These are phyloP conservation scores for Neoboletus magnificus DNA, from an alignment of 768 basidiomycete genomes.

Conservation along the genomic window DNA sequence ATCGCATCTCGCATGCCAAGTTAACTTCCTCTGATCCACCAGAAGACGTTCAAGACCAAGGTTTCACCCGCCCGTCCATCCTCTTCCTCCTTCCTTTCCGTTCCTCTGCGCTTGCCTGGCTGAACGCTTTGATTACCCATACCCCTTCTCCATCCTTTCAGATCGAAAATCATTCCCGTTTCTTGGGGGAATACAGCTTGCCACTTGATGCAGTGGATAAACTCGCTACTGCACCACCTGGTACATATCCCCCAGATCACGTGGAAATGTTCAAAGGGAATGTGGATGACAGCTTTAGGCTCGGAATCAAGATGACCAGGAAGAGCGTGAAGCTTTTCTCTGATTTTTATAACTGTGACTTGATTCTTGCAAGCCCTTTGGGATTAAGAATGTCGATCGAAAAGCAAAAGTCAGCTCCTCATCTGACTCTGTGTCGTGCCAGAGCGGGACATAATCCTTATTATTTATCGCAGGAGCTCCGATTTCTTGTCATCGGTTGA, in stretches of 20 bases:
- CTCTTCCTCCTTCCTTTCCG: constrained; percentile 93
- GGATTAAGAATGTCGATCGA: constrained; percentile 90
- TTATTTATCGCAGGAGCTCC: constrained; percentile 51
- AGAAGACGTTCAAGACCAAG: constrained; percentile 89
- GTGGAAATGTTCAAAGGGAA: constrained; percentile 96
- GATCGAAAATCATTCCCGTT: constrained; percentile 85
- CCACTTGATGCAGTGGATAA: constrained; percentile 81
- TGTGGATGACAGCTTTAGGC: constrained; percentile 89
- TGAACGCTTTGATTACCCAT: constrained; percentile 73
- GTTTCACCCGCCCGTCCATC: constrained; percentile 93
- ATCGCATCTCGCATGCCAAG: constrained; percentile 72
- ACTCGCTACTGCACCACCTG: constrained; percentile 65
- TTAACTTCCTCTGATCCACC: constrained; percentile 57
- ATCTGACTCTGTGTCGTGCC: not conserved
- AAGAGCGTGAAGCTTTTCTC: constrained; percentile 91
- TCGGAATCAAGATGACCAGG: constrained; percentile 89
- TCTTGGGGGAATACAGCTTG: constrained; percentile 77
- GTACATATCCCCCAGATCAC: constrained; percentile 83
- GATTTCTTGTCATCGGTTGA: constrained; percentile 96
- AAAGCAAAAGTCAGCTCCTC: constrained; percentile 77
- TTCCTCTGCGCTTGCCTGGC: constrained; percentile 80
- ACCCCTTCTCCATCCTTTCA: constrained; percentile 71
- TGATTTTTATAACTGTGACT: constrained; percentile 87
- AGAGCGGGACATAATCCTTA: not conserved
- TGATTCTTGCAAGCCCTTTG: constrained; percentile 91